Conservation (phyloP, 768 basidiomycete genomes). For the Leccinum boreale region DNA sequence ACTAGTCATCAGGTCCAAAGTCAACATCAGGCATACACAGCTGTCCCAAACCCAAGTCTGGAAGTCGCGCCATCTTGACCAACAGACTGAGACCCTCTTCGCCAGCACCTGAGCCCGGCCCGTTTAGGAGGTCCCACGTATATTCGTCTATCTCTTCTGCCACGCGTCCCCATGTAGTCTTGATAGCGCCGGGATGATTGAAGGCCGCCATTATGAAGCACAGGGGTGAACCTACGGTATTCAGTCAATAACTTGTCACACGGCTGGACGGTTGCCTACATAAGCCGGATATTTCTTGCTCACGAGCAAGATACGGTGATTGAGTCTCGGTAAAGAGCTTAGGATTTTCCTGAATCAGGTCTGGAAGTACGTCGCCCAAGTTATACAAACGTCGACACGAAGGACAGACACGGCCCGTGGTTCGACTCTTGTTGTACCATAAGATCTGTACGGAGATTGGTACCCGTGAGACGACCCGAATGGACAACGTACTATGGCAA, state of each 20-base stretch:
- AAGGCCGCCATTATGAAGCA: slow-evolving; percentile 75
- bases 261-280: slow-evolving; percentile 44
- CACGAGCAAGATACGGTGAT: slow-evolving; percentile 46
- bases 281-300: slow-evolving; percentile 73
- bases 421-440: slow-evolving; percentile 85
- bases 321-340: slow-evolving; percentile 16
- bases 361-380: slow-evolving; percentile 61
- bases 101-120: slow-evolving; percentile 32
- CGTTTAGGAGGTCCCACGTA: slow-evolving; percentile 61
- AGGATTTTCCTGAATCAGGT: slow-evolving; percentile 35
- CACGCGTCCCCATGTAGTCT: slow-evolving; percentile 63
- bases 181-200: slow-evolving; percentile 60
- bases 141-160: slow-evolving; percentile 66
- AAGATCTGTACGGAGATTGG: slow-evolving; percentile 46
- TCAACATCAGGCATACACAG: slow-evolving; percentile 37
- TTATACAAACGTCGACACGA: slow-evolving; percentile 71
- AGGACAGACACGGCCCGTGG: slow-evolving; percentile 69
- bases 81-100: slow-evolving; percentile 55
- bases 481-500: slow-evolving; percentile 53
- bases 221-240: slow-evolving; percentile 60
- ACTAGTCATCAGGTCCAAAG: slow-evolving; percentile 21
- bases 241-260: background rate
- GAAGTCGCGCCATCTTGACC: slow-evolving; percentile 71
- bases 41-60: slow-evolving; percentile 71
- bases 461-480: background rate